phyloP scores from a whole-genome alignment of 352 stramenopile genomes.

The Chrysophaeum taylorii region DNA sequence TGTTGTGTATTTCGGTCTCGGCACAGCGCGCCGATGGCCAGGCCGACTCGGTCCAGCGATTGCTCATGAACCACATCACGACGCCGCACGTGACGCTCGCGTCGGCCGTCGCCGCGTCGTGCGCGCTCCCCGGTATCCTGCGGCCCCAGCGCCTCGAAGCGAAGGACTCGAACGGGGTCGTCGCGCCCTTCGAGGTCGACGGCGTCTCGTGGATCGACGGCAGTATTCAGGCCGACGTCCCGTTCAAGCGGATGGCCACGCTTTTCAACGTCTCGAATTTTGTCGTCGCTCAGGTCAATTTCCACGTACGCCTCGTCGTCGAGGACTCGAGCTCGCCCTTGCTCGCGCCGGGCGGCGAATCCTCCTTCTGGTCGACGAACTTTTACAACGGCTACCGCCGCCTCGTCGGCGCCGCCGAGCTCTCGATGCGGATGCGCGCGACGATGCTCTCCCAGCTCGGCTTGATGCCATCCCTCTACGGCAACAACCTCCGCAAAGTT shows the following conservation, averaged over 20 bases:
- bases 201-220: constrained; percentile 82
- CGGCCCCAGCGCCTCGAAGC: constrained; percentile 66
- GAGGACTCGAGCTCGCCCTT: background rate
- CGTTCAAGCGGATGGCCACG: constrained; percentile 81
- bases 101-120: constrained; percentile 73
- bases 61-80: constrained; percentile 81
- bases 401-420: constrained; percentile 29
- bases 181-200: constrained; percentile 74
- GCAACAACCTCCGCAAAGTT: constrained; percentile 61
- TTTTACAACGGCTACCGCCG: too few relatives aligned
- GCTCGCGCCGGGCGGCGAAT: background rate
- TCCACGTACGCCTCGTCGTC: constrained; percentile 6
- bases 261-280: constrained; percentile 85
- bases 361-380: background rate
- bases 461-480: constrained; percentile 64
- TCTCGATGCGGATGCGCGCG: constrained; percentile 39
- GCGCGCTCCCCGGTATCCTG: constrained; percentile 79
- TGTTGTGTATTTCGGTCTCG: constrained; percentile 84
- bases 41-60: constrained; percentile 41
- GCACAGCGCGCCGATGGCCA: constrained; percentile 50
- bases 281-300: constrained; percentile 47
- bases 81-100: constrained; percentile 78
- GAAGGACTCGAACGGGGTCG: constrained; percentile 64
- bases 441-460: constrained; percentile 68
- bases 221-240: constrained; percentile 73